A percentile compares a stretch with the other conserved stretches of the same genome.
Evolutionary conservation across 2,329 filamentous ascomycete species (phyloP).

Genomic region (Boeremia lycopersici): DNA sequence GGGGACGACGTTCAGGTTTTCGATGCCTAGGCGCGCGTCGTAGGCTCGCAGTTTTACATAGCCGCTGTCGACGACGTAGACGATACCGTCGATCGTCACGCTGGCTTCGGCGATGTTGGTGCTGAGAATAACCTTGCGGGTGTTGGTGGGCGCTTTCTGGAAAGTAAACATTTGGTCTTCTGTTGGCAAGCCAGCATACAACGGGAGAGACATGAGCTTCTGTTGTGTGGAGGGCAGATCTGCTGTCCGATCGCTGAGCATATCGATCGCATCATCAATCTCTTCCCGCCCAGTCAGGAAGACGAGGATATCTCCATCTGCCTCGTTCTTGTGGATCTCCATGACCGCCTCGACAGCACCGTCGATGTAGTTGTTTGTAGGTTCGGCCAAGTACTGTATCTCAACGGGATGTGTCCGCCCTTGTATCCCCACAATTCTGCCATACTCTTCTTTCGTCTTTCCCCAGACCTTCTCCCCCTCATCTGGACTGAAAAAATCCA

Average conservation of each 20-base stretch:
- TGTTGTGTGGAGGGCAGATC: conserved; percentile 65
- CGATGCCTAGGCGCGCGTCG: conserved; percentile 83
- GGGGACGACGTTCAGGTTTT: conserved; percentile 79
- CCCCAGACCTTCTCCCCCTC: conserved; percentile 46
- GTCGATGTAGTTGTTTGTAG: conserved; percentile 86
- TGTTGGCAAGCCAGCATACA: conserved; percentile 87
- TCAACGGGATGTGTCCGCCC: conserved; percentile 90
- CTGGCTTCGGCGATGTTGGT: conserved; percentile 98
- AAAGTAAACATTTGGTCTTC: conserved; percentile 97
- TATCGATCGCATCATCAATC: conserved; percentile 82
- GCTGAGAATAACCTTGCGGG: conserved; percentile 87
- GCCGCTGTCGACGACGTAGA: conserved; percentile 88
- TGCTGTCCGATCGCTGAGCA: conserved; percentile 73
- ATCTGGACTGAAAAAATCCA: conserved; percentile 72
- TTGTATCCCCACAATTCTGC: conserved; percentile 80
- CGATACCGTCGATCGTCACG: conserved; percentile 88
- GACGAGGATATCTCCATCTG: conserved; percentile 83
- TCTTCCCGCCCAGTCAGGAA: conserved; percentile 94
- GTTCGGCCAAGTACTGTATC: conserved; percentile 76
- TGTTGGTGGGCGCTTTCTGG: conserved; percentile 79
- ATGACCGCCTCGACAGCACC: conserved; percentile 82
- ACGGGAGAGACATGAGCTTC: conserved; percentile 72
- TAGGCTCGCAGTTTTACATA: conserved; percentile 90
- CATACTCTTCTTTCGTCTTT: conserved; percentile 52
- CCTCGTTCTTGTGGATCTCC: conserved; percentile 82